These are phyloP conservation scores for Oemleria cerasiformis DNA, from an alignment of 306 rosid genomes.

Conservation along the genomic window DNA sequence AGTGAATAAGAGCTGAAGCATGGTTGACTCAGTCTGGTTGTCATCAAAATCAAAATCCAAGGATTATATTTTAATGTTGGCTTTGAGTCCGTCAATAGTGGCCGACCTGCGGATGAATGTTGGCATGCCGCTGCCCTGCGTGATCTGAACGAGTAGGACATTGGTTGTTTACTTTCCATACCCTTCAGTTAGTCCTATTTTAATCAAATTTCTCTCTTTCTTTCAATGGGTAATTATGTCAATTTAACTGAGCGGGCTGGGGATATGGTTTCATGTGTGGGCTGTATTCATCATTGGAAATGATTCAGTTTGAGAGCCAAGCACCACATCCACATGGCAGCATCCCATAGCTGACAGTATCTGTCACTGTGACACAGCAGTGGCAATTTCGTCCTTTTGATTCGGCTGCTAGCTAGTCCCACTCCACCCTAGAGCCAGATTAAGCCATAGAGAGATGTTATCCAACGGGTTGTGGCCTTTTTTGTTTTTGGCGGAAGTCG, in stretches of 20 bases:
- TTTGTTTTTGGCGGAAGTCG: too few relatives aligned
- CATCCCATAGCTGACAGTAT: not conserved
- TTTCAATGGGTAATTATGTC: slow-evolving; percentile 12
- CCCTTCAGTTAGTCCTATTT: not conserved
- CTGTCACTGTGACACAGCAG: not conserved
- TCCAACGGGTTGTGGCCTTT: too few relatives aligned
- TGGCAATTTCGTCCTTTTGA: slow-evolving; percentile 15
- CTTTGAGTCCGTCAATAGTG: not conserved
- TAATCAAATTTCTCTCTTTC: not conserved
- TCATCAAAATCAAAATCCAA: too few relatives aligned
- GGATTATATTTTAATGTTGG: not conserved
- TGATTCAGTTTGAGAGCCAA: slow-evolving; percentile 14
- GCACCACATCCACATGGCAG: slow-evolving; percentile 1
- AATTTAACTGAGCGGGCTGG: not conserved
- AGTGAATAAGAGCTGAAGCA: too few relatives aligned
- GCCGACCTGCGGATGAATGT: slow-evolving; percentile 1
- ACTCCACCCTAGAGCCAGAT: too few relatives aligned
- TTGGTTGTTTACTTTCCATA: not conserved
- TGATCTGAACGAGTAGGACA: not conserved
- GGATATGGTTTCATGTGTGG: slow-evolving; percentile 24
- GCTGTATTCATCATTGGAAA: slow-evolving; percentile 33
- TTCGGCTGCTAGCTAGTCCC: too few relatives aligned
- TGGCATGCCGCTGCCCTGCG: slow-evolving; percentile 1
- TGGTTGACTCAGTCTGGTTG: too few relatives aligned
- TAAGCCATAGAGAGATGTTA: too few relatives aligned